Evolutionary conservation across 192 early-diverging fungal genomes (phyloP), one percentile per base, ranked within the genome.

Genomic region (Pilaira anomala): DNA sequence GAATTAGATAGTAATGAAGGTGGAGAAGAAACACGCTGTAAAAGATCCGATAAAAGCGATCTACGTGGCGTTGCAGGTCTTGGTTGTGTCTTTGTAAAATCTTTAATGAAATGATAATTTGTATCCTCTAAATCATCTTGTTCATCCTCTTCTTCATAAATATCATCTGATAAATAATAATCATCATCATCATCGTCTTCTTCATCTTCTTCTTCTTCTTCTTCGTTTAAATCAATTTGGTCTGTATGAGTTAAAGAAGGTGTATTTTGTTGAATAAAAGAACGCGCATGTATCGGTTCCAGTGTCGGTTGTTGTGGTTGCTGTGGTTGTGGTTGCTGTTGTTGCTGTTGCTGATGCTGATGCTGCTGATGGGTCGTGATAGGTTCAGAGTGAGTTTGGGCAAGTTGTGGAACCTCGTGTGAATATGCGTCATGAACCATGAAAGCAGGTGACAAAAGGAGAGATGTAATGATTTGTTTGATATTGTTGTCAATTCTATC

Each of bases 31-130:
- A 19, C 14, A 19, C 45, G 45, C 42, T 62, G 60, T 26, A 62
- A 33, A 13, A 62, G 30, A 48, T 48, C 21, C 48, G 60, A 62
- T 21, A 62, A 29, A 6, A 62, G 45, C 25, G 60, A 62, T 48
- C 45, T 44, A 49, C 46, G 60, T 0, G 60, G 60, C 3, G 46
- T 48, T 16, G 26, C 16, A 29, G 28, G 19, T 33, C 22, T 49
- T n/a, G 60, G 60, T 48, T 62, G 60, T 3, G 60, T 62, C 45
- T 62, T 62, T 28, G 26, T 46, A 49, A 62, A 62, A 55, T 55
- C 26, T 19, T 29, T 33, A 14, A 36, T 28, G 12, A 55, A 55
- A 7, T 55, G 28, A 55, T 55, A 18, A 33, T 55, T 54, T 12
- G 9, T 54, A n/a, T 54, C 30, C 11, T 29, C 11, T 55, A 36